Base-by-base conservation (phyloP, 2,329 filamentous ascomycete genomes). In the Trichoderma sp. region DNA sequence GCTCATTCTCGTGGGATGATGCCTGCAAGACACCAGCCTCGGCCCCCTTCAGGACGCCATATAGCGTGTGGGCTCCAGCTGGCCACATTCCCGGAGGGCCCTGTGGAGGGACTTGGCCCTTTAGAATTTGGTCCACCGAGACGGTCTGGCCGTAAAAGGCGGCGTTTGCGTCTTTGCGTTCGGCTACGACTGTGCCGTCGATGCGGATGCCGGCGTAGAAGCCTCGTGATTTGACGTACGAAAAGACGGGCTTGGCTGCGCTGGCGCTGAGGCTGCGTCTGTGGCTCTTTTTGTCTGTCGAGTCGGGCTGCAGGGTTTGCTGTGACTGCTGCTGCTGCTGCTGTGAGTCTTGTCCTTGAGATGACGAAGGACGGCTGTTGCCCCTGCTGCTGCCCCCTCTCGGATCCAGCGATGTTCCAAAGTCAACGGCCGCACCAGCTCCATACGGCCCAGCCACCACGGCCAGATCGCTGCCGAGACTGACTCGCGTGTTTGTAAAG, bases 161-260 rank as follows among this genome's bases (percentile, higher is more conserved):
- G 64, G 93, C 91, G 75, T 97, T 97, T 76, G 95, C 94, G 69
- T 95, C 92, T n/a, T 88, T 90, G 62, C 94, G 88, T 79, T 96
- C 92, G 31, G 95, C 92, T 60, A 97, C 86, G 13, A 97, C 87
- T 0, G 93, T 97, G 31, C 94, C 94, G 75, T 97, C 94, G 40
- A 97, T 86, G 75, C 94, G 92, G 0, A 97, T 87, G 35, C 93
- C 93, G 1, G 92, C 94, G 76, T 96, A 97, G 73, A 97, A 89
- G 5, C 94, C 94, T 64, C 93, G 88, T 59, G 91, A 94, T 82
- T 97, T 97, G 81, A 97, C 88, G 78, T 97, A 97, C 2, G 83
- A 84, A 68, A 85, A 86, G n/a, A 85, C 84, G 3, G 84, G 84
- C 73, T 76, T 77, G 70, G 76, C 73, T 27, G 71, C 68, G 47